Conservation (phyloP, 345 rosid genomes). For the Alliaria petiolata region DNA sequence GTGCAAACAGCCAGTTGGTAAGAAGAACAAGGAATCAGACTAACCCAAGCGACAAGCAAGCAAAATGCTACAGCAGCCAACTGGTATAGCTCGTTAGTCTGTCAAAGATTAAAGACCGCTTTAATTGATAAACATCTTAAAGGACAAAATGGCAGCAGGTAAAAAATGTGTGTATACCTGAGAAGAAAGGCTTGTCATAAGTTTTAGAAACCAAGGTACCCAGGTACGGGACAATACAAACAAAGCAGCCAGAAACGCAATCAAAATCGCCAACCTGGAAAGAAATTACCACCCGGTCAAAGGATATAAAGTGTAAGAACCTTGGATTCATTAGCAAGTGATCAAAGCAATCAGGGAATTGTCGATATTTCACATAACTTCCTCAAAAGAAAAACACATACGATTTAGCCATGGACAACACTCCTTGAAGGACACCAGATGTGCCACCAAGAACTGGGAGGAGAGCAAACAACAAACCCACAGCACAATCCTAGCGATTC, state of each 20-base stretch:
- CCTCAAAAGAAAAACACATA: slow-evolving; percentile 32
- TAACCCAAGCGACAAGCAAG: slow-evolving; percentile 97
- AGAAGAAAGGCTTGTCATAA: slow-evolving; percentile 84
- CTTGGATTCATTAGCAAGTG: background rate
- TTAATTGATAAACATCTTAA: slow-evolving; percentile 18
- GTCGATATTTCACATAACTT: background rate
- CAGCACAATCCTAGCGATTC: slow-evolving; percentile 75
- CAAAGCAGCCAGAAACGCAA: slow-evolving; percentile 67
- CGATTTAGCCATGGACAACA: slow-evolving; percentile 82
- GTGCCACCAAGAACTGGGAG: slow-evolving; percentile 95
- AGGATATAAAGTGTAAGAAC: background rate
- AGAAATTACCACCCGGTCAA: background rate
- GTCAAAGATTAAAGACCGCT: slow-evolving; percentile 34
- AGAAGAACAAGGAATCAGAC: slow-evolving; percentile 36
- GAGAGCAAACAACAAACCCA: slow-evolving; percentile 88
- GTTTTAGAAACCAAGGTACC: slow-evolving; percentile 82
- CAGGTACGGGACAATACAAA: slow-evolving; percentile 67
- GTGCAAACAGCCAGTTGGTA: slow-evolving; percentile 7
- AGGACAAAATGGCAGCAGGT: background rate
- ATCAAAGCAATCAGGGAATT: background rate
- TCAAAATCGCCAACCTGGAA: slow-evolving; percentile 65
- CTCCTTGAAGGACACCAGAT: slow-evolving; percentile 85
- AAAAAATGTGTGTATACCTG: slow-evolving; percentile 44
- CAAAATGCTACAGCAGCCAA: slow-evolving; percentile 96
- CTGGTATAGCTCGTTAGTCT: slow-evolving; percentile 98